A percentile compares a stretch with the other conserved stretches of the same genome.
Conservation (phyloP, 2,329 filamentous ascomycete genomes). For the Trichoderma lentiforme region DNA sequence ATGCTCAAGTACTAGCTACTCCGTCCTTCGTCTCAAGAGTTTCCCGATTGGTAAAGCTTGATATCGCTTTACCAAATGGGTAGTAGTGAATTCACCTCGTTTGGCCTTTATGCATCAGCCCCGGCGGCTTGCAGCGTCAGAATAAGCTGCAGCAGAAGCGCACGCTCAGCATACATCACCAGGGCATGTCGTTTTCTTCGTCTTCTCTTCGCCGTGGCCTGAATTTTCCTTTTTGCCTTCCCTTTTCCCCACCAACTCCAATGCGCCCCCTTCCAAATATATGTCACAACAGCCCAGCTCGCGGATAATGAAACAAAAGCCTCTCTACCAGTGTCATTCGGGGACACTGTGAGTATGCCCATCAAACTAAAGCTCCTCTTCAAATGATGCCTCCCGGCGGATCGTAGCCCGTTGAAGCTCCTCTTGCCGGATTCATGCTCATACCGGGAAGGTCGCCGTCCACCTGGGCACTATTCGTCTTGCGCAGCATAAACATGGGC, state of each 20-base stretch:
- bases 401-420: constrained; percentile 49
- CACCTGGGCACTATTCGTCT: constrained; percentile 54
- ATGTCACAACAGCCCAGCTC: background rate
- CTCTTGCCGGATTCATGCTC: constrained; percentile 46
- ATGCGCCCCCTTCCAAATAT: background rate
- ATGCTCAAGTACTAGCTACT: background rate
- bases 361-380: constrained; percentile 16
- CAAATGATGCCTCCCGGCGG: constrained; percentile 60
- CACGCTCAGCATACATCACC: background rate
- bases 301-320: background rate
- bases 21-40: background rate
- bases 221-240: background rate
- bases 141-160: background rate
- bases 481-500: constrained; percentile 97
- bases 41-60: background rate
- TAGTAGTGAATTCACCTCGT: background rate
- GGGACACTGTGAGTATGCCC: background rate
- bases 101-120: background rate
- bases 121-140: background rate
- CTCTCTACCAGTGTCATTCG: background rate
- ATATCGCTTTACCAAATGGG: background rate
- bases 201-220: background rate
- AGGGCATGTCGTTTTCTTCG: background rate
- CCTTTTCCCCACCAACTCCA: background rate
- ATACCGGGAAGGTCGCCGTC: constrained; percentile 55